These are phyloP conservation scores for Fusarium chuoi DNA, from an alignment of 2,329 filamentous ascomycete genomes.

Conservation along the genomic window DNA sequence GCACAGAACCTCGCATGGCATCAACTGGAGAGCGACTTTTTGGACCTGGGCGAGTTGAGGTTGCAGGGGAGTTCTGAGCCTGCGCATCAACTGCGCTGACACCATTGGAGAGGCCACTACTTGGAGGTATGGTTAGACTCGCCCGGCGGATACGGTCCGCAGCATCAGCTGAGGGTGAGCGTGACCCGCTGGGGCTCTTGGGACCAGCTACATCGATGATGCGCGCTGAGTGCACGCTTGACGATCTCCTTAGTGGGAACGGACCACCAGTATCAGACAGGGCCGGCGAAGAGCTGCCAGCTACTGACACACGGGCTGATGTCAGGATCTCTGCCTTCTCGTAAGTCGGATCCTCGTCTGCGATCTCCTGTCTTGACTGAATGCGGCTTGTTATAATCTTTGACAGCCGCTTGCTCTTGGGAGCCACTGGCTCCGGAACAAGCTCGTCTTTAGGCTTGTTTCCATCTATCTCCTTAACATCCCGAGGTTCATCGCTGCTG, in stretches of 20 bases:
- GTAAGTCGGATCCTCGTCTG: conserved; percentile 57
- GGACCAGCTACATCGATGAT: conserved; percentile 66
- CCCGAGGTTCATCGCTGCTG: neutral
- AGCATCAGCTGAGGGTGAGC: conserved; percentile 59
- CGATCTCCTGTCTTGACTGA: conserved; percentile 25
- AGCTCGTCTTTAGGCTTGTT: conserved; percentile 6
- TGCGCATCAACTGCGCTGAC: conserved; percentile 55
- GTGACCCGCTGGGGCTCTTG: conserved; percentile 62
- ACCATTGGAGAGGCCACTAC: conserved; percentile 50
- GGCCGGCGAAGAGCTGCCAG: conserved; percentile 61
- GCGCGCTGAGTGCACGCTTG: conserved; percentile 66
- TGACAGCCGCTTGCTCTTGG: conserved; percentile 38
- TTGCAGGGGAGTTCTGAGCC: conserved; percentile 37
- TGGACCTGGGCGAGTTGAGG: conserved; percentile 37
- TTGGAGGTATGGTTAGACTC: conserved; percentile 49
- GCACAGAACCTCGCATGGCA: conserved; percentile 43
- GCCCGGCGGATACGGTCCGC: conserved; percentile 55
- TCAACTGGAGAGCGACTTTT: conserved; percentile 49
- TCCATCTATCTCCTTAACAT: conserved; percentile 14
- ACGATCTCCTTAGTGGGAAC: conserved; percentile 51
- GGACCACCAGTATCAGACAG: conserved; percentile 58
- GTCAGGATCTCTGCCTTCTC: conserved; percentile 69
- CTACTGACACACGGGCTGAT: conserved; percentile 65
- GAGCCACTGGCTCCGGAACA: conserved; percentile 12
- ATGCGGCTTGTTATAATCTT: conserved; percentile 41